A percentile compares a stretch with the other conserved stretches of the same genome.
Conservation (phyloP, 2,329 filamentous ascomycete species). For the Alternaria consortialis region DNA sequence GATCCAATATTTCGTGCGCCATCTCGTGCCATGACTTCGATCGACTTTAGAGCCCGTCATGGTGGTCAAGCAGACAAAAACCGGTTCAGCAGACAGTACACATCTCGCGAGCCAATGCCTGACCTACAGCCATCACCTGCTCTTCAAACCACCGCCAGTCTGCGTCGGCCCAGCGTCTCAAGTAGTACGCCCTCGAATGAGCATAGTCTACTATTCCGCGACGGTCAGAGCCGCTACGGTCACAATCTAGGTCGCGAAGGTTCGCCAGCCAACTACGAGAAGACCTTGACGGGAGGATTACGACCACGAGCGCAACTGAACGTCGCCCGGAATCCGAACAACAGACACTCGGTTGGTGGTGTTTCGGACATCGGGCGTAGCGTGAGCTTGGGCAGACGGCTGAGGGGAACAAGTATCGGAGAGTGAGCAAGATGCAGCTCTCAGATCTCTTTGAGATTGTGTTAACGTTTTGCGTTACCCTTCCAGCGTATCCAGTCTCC, state of each 20-base stretch:
- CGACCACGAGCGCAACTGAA: slow-evolving; percentile 38
- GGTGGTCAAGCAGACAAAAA: slow-evolving; percentile 29
- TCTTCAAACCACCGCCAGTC: slow-evolving; percentile 36
- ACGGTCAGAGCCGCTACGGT: slow-evolving; percentile 40
- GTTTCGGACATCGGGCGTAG: slow-evolving; percentile 38
- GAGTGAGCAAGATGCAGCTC: slow-evolving; percentile 39
- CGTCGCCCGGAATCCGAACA: slow-evolving; percentile 36
- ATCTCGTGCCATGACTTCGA: slow-evolving; percentile 58
- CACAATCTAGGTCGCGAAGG: slow-evolving; percentile 34
- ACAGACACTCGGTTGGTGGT: slow-evolving; percentile 42
- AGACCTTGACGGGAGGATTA: slow-evolving; percentile 33
- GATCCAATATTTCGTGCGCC: slow-evolving; percentile 54
- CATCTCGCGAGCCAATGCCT: slow-evolving; percentile 50
- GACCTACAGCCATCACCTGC: slow-evolving; percentile 45
- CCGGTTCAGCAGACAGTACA: slow-evolving; percentile 45
- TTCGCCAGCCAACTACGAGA: slow-evolving; percentile 43
- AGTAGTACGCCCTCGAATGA: slow-evolving; percentile 33
- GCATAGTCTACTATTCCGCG: slow-evolving; percentile 39
- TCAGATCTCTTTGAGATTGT: slow-evolving; percentile 11
- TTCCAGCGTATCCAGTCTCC: slow-evolving; percentile 32
- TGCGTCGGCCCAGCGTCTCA: slow-evolving; percentile 44
- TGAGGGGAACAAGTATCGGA: slow-evolving; percentile 42
- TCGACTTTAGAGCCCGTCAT: slow-evolving; percentile 50
- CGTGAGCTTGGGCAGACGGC: slow-evolving; percentile 40
- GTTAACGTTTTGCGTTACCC: slow-evolving; percentile 41